Percentiles rank a stretch among this genome's conserved stretches.
Evolutionary conservation across 768 basidiomycete genomes (phyloP).

Genomic region (Galerina marginata): DNA sequence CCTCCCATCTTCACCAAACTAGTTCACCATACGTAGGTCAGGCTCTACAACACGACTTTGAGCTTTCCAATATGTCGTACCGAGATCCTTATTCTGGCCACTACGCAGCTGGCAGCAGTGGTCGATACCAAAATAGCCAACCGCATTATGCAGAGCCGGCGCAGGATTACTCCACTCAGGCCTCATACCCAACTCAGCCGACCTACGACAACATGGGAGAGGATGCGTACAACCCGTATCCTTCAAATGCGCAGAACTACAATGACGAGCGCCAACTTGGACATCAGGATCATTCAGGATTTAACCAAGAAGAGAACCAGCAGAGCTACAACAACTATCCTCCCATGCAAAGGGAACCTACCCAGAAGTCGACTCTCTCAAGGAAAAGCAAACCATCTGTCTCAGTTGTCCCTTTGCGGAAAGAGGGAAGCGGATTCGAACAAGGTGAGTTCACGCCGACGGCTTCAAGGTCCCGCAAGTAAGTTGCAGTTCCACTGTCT

Average conservation of each 20-base stretch:
- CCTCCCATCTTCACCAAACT: background rate
- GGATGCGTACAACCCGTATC: slow-evolving; percentile 37
- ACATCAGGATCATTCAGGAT: slow-evolving; percentile 17
- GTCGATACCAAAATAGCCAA: slow-evolving; percentile 27
- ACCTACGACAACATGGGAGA: slow-evolving; percentile 57
- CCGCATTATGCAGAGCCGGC: slow-evolving; percentile 39
- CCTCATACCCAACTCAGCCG: slow-evolving; percentile 57
- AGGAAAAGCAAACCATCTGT: slow-evolving; percentile 22
- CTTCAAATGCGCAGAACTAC: slow-evolving; percentile 31
- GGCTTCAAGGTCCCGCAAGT: slow-evolving; percentile 31
- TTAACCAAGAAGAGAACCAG: slow-evolving; percentile 20
- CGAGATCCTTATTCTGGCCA: slow-evolving; percentile 56
- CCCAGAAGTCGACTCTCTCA: slow-evolving; percentile 23
- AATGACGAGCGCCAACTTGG: slow-evolving; percentile 40
- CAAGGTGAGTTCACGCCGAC: slow-evolving; percentile 46
- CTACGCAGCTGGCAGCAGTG: slow-evolving; percentile 26
- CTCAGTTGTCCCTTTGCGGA: slow-evolving; percentile 24
- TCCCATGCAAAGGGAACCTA: slow-evolving; percentile 26
- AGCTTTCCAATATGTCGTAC: slow-evolving; percentile 47
- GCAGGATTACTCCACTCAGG: slow-evolving; percentile 41
- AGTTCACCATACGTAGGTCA: background rate
- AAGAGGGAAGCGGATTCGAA: slow-evolving; percentile 45
- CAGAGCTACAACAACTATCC: slow-evolving; percentile 30
- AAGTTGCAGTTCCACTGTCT: slow-evolving; percentile 5
- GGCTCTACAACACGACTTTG: background rate